These are phyloP conservation scores for Microcyclosporella mali DNA, from an alignment of 2,329 filamentous ascomycete species.

Conservation along the genomic window DNA sequence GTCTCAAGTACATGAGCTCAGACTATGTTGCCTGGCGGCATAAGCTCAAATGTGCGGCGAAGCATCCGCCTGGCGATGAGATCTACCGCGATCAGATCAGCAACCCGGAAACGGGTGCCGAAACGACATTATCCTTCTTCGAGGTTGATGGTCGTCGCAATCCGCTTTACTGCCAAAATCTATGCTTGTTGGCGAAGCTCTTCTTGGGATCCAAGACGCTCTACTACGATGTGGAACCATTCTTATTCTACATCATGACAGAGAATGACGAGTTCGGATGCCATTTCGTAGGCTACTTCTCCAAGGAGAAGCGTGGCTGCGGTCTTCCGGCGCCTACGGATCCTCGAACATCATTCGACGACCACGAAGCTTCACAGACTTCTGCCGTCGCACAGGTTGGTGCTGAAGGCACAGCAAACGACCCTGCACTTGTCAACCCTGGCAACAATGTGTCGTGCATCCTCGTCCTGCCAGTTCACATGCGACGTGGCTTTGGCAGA, in stretches of 20 bases:
- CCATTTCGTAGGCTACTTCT: slow-evolving; percentile 98
- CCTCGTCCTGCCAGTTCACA: slow-evolving; percentile 88
- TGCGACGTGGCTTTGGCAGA: slow-evolving; percentile 94
- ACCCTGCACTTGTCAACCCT: slow-evolving; percentile 30
- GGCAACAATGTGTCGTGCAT: slow-evolving; percentile 96
- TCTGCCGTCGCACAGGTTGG: neutral
- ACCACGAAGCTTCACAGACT: slow-evolving; percentile 2
- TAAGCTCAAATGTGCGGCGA: slow-evolving; percentile 88
- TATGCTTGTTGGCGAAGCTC: slow-evolving; percentile 90
- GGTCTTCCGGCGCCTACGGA: slow-evolving; percentile 63
- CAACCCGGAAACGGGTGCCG: slow-evolving; percentile 30
- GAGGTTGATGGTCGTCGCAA: slow-evolving; percentile 97
- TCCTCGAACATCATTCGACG: slow-evolving; percentile 24
- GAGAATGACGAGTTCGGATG: slow-evolving; percentile 88
- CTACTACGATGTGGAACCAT: slow-evolving; percentile 96
- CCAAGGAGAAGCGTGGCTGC: slow-evolving; percentile 77
- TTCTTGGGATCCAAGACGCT: slow-evolving; percentile 98
- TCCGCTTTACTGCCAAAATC: slow-evolving; percentile 96
- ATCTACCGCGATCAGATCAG: slow-evolving; percentile 89
- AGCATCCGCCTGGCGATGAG: slow-evolving; percentile 94
- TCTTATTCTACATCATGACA: slow-evolving; percentile 94
- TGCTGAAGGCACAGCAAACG: slow-evolving; percentile 19
- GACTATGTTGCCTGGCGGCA: slow-evolving; percentile 98
- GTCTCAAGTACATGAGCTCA: slow-evolving; percentile 98
- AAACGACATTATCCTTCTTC: slow-evolving; percentile 64